Evolutionary conservation across 495 filamentous ascomycete genomes (phyloP).

Genomic region (Aspergillus ellipticus): DNA sequence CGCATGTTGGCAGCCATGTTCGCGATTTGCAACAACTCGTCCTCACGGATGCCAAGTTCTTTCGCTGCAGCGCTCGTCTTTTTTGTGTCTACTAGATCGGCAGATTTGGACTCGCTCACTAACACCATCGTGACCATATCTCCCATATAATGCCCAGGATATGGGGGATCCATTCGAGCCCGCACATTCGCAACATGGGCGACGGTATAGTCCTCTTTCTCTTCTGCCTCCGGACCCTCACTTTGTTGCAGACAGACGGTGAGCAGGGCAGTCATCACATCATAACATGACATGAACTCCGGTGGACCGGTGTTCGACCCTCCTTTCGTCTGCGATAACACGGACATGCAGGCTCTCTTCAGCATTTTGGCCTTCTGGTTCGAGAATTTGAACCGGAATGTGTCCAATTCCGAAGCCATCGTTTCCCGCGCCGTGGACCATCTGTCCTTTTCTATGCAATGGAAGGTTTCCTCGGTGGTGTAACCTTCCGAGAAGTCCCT

Average conservation of each 20-base stretch:
- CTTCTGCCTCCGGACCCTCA: background rate
- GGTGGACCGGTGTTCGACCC: background rate
- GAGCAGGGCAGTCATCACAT: background rate
- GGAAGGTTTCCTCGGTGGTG: background rate
- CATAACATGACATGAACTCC: background rate
- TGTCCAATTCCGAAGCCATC: background rate
- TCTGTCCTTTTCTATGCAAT: background rate
- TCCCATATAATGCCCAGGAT: background rate
- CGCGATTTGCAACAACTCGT: background rate
- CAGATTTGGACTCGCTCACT: background rate
- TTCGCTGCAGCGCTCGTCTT: background rate
- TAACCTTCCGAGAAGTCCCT: background rate
- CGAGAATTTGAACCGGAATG: background rate
- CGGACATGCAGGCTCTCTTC: background rate
- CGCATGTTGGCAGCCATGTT: background rate
- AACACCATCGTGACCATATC: background rate
- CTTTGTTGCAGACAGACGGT: background rate
- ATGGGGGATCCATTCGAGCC: background rate
- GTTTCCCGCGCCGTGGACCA: background rate
- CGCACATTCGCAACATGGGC: background rate
- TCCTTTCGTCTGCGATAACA: background rate
- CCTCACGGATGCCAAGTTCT: background rate
- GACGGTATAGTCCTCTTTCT: background rate
- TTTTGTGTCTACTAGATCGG: background rate
- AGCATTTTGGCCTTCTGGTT: background rate